Evolutionary conservation across 306 rosid genomes (phyloP).

Genomic region (Fragaria ananassa): DNA sequence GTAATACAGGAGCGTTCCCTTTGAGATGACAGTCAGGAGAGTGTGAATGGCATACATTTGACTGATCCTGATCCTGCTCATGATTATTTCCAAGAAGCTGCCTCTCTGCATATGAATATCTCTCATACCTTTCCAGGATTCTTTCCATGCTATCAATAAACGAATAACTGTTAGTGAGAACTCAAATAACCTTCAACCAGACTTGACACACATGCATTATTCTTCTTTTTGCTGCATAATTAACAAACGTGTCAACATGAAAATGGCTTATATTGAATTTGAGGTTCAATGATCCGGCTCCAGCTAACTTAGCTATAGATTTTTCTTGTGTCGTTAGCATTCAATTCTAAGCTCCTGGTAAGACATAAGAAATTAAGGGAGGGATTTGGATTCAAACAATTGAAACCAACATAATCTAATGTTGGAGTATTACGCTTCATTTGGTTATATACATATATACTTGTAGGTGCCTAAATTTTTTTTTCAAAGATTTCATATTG

Average conservation of each 20-base stretch:
- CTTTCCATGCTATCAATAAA: conserved; percentile 61
- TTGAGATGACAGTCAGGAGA: background rate
- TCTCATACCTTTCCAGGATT: conserved; percentile 84
- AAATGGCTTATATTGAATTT: background rate
- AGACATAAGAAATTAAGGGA: background rate
- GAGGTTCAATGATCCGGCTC: background rate
- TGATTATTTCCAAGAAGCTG: conserved; percentile 41
- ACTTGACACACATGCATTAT: background rate
- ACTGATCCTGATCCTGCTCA: background rate
- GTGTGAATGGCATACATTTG: conserved; percentile 39
- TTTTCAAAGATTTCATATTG: too few relatives aligned
- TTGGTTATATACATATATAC: background rate
- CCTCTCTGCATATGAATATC: conserved; percentile 69
- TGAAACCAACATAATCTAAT: background rate
- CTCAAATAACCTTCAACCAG: background rate
- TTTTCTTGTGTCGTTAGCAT: background rate
- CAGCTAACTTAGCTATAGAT: background rate
- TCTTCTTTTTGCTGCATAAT: background rate
- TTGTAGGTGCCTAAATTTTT: too few relatives aligned
- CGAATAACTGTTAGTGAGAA: background rate
- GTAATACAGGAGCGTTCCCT: background rate
- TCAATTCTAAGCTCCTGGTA: background rate
- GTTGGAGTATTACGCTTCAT: background rate
- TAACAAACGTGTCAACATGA: background rate
- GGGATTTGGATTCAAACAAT: background rate